These are phyloP conservation scores for Solanum bulbocastanum DNA, from an alignment of 257 asterid species.

Conservation along the genomic window DNA sequence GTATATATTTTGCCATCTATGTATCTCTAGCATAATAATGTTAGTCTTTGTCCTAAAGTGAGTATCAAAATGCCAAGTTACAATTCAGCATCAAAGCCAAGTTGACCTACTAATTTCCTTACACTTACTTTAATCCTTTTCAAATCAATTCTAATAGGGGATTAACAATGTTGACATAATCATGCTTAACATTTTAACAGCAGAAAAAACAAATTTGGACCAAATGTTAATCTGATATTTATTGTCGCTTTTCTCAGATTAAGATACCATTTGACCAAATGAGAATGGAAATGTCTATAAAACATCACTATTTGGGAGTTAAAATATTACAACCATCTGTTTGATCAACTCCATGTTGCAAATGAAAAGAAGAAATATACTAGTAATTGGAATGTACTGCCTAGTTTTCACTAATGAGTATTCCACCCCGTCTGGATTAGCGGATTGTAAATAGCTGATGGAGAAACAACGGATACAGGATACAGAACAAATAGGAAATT, in stretches of 20 bases:
- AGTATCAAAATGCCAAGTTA: background rate
- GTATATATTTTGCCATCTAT: background rate
- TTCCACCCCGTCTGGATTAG: background rate
- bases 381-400: background rate
- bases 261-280: background rate
- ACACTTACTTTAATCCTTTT: background rate
- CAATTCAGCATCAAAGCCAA: background rate
- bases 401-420: background rate
- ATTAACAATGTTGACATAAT: background rate
- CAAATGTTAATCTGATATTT: background rate
- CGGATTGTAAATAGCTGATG: background rate
- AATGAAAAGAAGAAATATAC: background rate
- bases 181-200: background rate
- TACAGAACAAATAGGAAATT: no score
- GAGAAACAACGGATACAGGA: background rate
- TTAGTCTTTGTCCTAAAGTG: background rate
- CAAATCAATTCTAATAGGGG: background rate
- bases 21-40: background rate
- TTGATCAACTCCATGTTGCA: background rate
- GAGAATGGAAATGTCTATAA: background rate
- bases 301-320: background rate
- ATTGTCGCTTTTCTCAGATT: background rate
- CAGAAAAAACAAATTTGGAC: background rate
- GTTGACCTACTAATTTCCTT: background rate
- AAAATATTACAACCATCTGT: background rate